A percentile compares a stretch with the other conserved stretches of the same genome.
These are phyloP conservation scores for Ophiocordyceps robertsii DNA, from an alignment of 2,329 filamentous ascomycete genomes.

Conservation along the genomic window DNA sequence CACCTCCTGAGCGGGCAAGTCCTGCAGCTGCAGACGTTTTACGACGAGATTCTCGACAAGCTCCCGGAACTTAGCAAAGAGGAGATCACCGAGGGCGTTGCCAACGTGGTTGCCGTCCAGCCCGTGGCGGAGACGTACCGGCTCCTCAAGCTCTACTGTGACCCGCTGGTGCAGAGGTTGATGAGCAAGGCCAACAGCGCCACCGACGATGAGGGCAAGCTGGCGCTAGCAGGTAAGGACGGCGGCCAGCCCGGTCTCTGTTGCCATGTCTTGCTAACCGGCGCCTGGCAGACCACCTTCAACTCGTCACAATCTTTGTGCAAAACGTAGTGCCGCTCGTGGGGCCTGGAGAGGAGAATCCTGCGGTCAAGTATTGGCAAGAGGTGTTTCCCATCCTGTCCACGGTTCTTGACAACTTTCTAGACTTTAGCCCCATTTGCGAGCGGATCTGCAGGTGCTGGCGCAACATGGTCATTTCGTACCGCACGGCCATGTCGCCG, in stretches of 20 bases:
- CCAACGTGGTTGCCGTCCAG: conserved; percentile 79
- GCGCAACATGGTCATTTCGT: conserved; percentile 94
- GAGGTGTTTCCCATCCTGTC: conserved; percentile 83
- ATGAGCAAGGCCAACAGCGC: conserved; percentile 81
- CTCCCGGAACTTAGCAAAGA: conserved; percentile 81
- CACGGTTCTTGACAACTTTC: conserved; percentile 78
- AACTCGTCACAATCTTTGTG: conserved; percentile 83
- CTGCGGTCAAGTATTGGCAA: conserved; percentile 90
- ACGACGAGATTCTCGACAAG: conserved; percentile 76
- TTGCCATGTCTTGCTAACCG: not conserved
- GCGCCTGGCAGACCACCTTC: conserved; percentile 58
- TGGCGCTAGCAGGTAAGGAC: conserved; percentile 64
- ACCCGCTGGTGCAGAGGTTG: conserved; percentile 73
- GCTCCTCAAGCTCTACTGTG: conserved; percentile 82
- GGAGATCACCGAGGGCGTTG: conserved; percentile 91
- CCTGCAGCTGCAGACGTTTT: conserved; percentile 79
- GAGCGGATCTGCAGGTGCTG: conserved; percentile 91
- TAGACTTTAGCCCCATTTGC: conserved; percentile 74
- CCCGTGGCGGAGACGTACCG: conserved; percentile 68
- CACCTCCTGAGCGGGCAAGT: conserved; percentile 75
- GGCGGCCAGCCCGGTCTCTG: not conserved
- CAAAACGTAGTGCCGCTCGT: conserved; percentile 66
- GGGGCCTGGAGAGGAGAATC: conserved; percentile 60
- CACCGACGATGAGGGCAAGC: conserved; percentile 67
- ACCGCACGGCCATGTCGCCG: conserved; percentile 77